phyloP scores from a whole-genome alignment of 78 protist species.

The Dictyostelium firmibasis region DNA sequence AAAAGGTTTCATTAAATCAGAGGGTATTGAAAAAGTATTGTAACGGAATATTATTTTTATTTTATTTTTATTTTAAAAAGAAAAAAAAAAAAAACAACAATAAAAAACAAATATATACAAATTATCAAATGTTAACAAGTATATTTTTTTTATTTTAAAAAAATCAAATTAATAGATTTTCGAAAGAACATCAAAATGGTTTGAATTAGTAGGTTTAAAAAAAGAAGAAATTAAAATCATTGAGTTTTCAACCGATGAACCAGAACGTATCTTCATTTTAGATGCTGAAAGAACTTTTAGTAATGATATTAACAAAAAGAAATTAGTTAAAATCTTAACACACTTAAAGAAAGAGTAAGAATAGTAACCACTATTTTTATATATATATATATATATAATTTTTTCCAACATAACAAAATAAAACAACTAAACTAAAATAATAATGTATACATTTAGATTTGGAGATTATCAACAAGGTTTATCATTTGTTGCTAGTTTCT shows the following conservation, averaged over 20 bases:
- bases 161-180: not conserved
- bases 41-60: not conserved
- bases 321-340: slow-evolving; percentile 4
- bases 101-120: no score
- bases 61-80: no score
- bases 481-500: slow-evolving; percentile 50
- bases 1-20: slow-evolving; percentile 22
- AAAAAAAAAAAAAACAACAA: not conserved
- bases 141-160: no score
- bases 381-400: no score
- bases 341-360: slow-evolving; percentile 25
- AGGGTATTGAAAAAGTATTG: slow-evolving; percentile 59
- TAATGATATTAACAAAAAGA: not conserved
- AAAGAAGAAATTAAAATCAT: slow-evolving; percentile 3
- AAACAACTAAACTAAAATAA: no score
- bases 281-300: slow-evolving; percentile 65
- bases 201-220: not conserved
- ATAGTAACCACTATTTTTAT: no score
- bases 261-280: slow-evolving; percentile 22
- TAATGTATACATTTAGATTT: slow-evolving; percentile 16
- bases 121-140: not conserved
- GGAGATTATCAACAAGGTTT: slow-evolving; percentile 74
- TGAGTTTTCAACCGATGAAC: slow-evolving; percentile 19
- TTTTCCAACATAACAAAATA: no score
- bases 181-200: slow-evolving; percentile 23